Conservation (phyloP, 768 basidiomycete genomes). For the Pulveroboletus sp. region DNA sequence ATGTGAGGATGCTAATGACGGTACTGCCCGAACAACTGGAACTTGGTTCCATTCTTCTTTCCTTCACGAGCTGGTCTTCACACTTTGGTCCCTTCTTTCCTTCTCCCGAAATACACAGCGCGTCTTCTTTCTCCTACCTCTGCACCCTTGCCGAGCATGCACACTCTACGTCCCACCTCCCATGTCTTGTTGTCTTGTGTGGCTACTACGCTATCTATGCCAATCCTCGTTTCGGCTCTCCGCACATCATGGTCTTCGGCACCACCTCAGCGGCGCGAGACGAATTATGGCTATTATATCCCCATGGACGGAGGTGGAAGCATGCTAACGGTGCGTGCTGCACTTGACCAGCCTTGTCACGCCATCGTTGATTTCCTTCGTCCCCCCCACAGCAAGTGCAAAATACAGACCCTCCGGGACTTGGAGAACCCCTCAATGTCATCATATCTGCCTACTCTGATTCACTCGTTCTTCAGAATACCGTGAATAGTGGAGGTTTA, state of each 20-base stretch:
- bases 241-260: not conserved
- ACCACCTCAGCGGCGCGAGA: slow-evolving; percentile 18
- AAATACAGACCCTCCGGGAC: slow-evolving; percentile 60
- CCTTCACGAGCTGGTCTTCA: slow-evolving; percentile 4
- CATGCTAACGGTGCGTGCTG: slow-evolving; percentile 60
- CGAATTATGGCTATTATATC: slow-evolving; percentile 51
- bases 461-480: slow-evolving; percentile 56
- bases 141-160: slow-evolving; percentile 1
- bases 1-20: not conserved
- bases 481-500: slow-evolving; percentile 61
- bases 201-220: slow-evolving; percentile 5
- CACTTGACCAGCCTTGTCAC: not conserved
- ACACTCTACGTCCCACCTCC: not conserved
- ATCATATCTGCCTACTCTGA: slow-evolving; percentile 80
- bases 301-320: slow-evolving; percentile 56
- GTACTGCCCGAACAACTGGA: not conserved
- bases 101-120: not conserved
- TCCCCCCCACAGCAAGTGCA: slow-evolving; percentile 41
- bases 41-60: not conserved
- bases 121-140: not conserved
- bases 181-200: slow-evolving; percentile 4
- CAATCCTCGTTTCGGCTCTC: slow-evolving; percentile 9
- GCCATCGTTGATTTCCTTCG: not conserved
- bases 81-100: not conserved
- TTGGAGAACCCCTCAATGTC: slow-evolving; percentile 83